Percentiles rank a stretch among this genome's conserved stretches.
phyloP scores from a whole-genome alignment of 1,284 basidiomycete species.

The Cryptococcus wingfieldii region DNA sequence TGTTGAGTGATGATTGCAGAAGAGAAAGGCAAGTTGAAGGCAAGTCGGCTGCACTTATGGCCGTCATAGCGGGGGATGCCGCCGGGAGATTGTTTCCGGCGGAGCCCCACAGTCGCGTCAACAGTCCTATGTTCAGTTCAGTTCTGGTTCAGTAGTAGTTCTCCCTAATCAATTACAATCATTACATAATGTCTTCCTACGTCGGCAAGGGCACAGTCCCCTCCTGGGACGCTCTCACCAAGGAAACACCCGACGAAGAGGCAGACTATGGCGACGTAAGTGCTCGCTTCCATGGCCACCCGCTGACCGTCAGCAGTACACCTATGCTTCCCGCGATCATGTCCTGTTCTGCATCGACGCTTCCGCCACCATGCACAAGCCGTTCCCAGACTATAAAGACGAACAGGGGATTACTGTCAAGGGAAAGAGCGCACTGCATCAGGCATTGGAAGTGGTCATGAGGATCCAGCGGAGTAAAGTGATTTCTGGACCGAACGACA shows the following conservation, averaged over 20 bases:
- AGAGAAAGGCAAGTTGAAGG: neutral
- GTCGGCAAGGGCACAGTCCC: constrained; percentile 33
- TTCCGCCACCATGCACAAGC: constrained; percentile 77
- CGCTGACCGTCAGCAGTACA: constrained; percentile 52
- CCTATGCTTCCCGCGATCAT: constrained; percentile 71
- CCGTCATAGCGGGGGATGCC: neutral
- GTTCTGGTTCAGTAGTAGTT: too few species aligned
- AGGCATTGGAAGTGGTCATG: constrained; percentile 73
- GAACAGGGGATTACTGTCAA: constrained; percentile 21
- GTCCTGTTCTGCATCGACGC: constrained; percentile 92
- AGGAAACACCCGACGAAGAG: constrained; percentile 34
- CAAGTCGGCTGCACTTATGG: too few species aligned
- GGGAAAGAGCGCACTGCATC: constrained; percentile 49
- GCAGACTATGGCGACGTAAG: constrained; percentile 41
- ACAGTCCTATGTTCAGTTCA: too few species aligned
- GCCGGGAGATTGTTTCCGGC: neutral
- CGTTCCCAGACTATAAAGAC: constrained; percentile 53
- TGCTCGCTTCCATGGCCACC: neutral
- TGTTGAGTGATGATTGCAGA: constrained; percentile 7
- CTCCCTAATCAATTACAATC: neutral
- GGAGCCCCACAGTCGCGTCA: neutral
- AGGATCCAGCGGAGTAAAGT: constrained; percentile 86
- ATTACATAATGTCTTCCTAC: constrained; percentile 38
- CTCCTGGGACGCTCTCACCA: constrained; percentile 40
- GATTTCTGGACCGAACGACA: constrained; percentile 77